A percentile compares a stretch with the other conserved stretches of the same genome.
Evolutionary conservation across 2,329 filamentous ascomycete genomes (phyloP).

Genomic region (Diplodia scrobiculata): DNA sequence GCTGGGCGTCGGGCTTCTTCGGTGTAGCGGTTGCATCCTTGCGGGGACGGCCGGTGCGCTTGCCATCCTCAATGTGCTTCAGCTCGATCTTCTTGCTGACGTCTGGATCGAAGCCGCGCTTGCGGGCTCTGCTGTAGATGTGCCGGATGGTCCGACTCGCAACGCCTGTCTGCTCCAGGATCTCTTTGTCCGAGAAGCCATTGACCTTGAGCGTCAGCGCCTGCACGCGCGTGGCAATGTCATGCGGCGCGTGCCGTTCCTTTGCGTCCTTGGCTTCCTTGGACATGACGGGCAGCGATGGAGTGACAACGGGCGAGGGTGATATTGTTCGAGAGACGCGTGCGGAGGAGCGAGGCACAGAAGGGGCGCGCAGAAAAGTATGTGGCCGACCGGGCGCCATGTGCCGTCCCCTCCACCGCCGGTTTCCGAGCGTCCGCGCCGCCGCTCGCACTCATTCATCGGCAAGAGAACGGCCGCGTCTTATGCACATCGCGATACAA

Average conservation of each 20-base stretch:
- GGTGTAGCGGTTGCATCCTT: constrained; percentile 25
- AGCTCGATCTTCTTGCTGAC: constrained; percentile 27
- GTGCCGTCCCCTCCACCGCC: neutral
- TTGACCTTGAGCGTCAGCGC: constrained; percentile 30
- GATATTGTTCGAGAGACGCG: constrained; percentile 24
- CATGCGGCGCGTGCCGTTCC: constrained; percentile 28
- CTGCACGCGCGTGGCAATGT: constrained; percentile 29
- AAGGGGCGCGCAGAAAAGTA: neutral
- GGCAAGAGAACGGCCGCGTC: constrained; percentile 12
- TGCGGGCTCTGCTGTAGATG: constrained; percentile 28
- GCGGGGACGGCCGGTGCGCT: constrained; percentile 28
- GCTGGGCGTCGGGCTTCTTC: constrained; percentile 17
- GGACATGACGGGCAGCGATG: constrained; percentile 13
- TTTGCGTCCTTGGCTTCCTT: constrained; percentile 24
- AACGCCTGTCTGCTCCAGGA: constrained; percentile 29
- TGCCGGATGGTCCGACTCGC: constrained; percentile 28
- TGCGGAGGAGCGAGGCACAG: constrained; percentile 16
- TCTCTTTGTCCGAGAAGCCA: constrained; percentile 29
- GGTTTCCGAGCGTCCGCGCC: neutral
- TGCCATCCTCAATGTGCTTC: constrained; percentile 27
- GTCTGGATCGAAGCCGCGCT: constrained; percentile 29
- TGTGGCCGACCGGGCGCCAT: constrained; percentile 6
- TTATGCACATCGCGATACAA: neutral
- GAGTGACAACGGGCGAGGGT: constrained; percentile 2
- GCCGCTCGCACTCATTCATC: neutral